Conservation (phyloP, 129 eudicot genomes). For the Centella asiatica region DNA sequence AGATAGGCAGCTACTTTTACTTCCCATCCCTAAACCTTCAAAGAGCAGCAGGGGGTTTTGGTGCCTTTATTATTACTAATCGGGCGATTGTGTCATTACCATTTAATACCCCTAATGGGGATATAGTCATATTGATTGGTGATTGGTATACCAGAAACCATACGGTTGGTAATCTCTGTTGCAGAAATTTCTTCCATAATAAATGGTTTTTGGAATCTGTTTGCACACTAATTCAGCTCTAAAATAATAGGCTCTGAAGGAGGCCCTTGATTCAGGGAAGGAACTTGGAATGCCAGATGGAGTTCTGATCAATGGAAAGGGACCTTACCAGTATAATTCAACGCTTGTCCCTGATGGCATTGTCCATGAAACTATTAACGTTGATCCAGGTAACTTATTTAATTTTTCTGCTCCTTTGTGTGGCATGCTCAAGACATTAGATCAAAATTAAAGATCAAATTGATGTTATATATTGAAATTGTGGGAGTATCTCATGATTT, state of each 20-base stretch:
- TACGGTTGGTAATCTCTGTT: constrained; percentile 30
- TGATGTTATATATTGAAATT: no score
- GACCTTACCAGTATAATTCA: constrained; percentile 74
- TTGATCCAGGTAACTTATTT: constrained; percentile 70
- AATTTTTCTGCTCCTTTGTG: no score
- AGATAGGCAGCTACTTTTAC: constrained; percentile 87
- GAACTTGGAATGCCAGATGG: constrained; percentile 97
- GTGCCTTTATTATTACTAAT: constrained; percentile 60
- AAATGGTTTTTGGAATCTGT: not conserved
- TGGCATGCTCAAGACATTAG: no score
- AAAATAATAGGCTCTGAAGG: constrained; percentile 48
- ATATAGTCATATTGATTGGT: constrained; percentile 68
- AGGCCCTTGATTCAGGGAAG: constrained; percentile 58
- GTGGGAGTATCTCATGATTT: not conserved
- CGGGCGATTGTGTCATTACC: constrained; percentile 53
- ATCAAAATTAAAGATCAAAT: no score
- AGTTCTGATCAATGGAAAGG: constrained; percentile 91
- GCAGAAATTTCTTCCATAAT: not conserved
- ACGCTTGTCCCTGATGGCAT: constrained; percentile 80
- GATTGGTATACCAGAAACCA: constrained; percentile 90
- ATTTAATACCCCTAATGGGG: constrained; percentile 71
- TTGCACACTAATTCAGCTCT: not conserved
- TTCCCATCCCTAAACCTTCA: constrained; percentile 78
- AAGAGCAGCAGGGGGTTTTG: constrained; percentile 90
- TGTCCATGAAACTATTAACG: constrained; percentile 64